A percentile compares a stretch with the other conserved stretches of the same genome.
phyloP scores from a whole-genome alignment of 2,329 filamentous ascomycete genomes.

The Blastomyces gilchristii region DNA sequence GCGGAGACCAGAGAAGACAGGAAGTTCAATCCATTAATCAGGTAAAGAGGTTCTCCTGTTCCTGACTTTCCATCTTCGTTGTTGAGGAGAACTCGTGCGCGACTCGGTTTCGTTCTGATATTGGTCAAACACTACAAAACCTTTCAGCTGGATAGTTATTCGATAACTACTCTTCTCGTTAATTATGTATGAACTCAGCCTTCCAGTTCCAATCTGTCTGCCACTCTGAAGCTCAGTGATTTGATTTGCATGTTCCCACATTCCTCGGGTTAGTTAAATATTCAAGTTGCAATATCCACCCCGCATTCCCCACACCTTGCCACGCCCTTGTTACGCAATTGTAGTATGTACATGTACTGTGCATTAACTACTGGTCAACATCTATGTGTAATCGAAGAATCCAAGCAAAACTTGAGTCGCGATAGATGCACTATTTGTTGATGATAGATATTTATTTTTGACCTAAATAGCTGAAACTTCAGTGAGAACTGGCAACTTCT shows the following conservation, averaged over 20 bases:
- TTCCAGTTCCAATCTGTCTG: not conserved
- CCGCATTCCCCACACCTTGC: not conserved
- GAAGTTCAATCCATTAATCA: not conserved
- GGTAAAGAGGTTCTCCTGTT: not conserved
- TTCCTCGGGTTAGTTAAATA: not conserved
- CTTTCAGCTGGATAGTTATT: too few species aligned
- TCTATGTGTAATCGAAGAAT: not conserved
- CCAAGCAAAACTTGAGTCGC: not conserved
- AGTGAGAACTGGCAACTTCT: not conserved
- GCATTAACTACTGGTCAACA: too few species aligned
- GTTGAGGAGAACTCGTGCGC: not conserved
- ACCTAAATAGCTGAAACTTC: not conserved
- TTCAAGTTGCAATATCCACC: not conserved
- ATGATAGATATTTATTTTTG: not conserved
- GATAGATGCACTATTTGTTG: not conserved
- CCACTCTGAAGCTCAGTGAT: not conserved
- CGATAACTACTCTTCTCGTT: too few species aligned
- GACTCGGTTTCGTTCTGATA: not conserved
- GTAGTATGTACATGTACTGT: too few species aligned
- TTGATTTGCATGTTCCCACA: not conserved
- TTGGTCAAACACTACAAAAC: not conserved
- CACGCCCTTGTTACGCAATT: not conserved
- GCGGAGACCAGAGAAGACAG: not conserved
- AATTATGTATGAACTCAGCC: not conserved
- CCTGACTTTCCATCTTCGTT: not conserved